Conservation (phyloP, 257 asterid species). For the Fraxinus cuspidata region DNA sequence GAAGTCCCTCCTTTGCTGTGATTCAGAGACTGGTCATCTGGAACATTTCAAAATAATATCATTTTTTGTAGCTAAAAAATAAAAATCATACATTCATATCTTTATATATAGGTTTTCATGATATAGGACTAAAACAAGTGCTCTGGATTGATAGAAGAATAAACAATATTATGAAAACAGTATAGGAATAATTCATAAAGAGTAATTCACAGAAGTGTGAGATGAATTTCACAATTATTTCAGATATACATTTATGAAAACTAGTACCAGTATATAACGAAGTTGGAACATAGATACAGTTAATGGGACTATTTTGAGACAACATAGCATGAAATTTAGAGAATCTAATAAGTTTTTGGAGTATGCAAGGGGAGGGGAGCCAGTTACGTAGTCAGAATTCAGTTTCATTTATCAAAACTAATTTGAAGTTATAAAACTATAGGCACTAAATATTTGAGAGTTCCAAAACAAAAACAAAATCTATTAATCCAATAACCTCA, state of each 20-base stretch:
- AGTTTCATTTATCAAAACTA: constrained; percentile 23
- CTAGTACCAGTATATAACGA: neutral
- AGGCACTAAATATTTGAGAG: constrained; percentile 13
- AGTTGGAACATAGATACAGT: neutral
- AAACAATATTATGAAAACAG: neutral
- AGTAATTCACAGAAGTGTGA: neutral
- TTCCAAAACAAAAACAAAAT: constrained; percentile 21
- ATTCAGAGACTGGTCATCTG: constrained; percentile 37
- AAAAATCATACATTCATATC: neutral
- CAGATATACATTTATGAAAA: neutral
- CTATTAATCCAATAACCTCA: constrained; percentile 8
- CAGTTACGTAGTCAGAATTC: neutral
- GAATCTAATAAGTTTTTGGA: neutral
- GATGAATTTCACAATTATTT: neutral
- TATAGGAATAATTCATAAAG: neutral
- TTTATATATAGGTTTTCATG: neutral
- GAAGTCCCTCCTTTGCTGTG: constrained; percentile 32
- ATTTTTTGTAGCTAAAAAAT: neutral
- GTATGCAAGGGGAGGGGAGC: neutral
- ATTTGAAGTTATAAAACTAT: neutral
- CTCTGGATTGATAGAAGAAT: neutral
- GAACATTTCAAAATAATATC: constrained; percentile 10
- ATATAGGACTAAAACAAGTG: neutral
- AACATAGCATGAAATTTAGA: neutral
- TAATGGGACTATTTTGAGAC: neutral